Evolutionary conservation across 345 rosid genomes (phyloP).

Genomic region (Lumnitzera littorea): DNA sequence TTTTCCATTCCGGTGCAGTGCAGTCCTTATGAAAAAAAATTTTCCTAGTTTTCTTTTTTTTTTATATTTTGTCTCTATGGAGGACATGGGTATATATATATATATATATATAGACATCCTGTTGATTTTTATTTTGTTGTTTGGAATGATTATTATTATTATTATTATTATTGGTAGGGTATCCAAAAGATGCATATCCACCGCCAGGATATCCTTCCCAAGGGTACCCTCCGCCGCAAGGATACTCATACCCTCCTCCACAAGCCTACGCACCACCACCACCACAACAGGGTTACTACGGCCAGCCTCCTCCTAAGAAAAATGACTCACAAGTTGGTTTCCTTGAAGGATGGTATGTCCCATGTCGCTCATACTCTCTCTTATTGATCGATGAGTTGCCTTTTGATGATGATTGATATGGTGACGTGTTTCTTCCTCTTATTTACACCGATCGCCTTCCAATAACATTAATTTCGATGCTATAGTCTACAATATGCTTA

Average conservation of each 20-base stretch:
- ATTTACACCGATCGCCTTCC: too few species aligned
- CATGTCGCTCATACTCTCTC: background rate
- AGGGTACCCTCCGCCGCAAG: conserved; percentile 20
- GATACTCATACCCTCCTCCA: conserved; percentile 13
- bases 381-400: too few species aligned
- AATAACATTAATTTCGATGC: too few species aligned
- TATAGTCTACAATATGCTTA: too few species aligned
- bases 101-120: background rate
- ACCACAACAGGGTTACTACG: conserved; percentile 7
- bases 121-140: background rate
- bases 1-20: too few species aligned
- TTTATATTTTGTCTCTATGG: background rate
- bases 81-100: too few species aligned
- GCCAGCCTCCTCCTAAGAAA: conserved; percentile 31
- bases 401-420: too few species aligned
- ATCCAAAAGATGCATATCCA: conserved; percentile 50
- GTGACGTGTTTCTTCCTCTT: too few species aligned
- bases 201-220: conserved; percentile 51
- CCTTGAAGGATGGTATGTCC: conserved; percentile 59
- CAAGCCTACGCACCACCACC: conserved; percentile 34
- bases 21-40: too few species aligned
- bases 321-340: conserved; percentile 16
- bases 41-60: background rate
- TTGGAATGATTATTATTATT: background rate
- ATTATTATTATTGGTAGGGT: conserved; percentile 22